Percentiles rank a stretch among this genome's conserved stretches.
Evolutionary conservation across 2,329 filamentous ascomycete genomes (phyloP).

Genomic region (Trichocomaceae sp.): DNA sequence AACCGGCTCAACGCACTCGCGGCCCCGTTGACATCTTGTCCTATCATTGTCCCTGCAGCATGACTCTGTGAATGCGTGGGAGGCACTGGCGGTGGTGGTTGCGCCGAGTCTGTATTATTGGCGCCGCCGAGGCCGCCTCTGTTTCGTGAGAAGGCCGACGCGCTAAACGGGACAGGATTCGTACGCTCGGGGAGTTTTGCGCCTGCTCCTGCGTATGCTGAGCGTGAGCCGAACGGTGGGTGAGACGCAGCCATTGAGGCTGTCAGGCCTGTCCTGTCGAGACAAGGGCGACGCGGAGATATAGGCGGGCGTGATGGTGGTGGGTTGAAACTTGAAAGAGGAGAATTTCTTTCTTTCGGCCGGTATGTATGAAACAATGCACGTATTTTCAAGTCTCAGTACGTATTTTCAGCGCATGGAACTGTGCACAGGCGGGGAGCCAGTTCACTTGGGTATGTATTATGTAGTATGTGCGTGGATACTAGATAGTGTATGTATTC

Average conservation of each 20-base stretch:
- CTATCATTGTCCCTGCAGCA: constrained; percentile 12
- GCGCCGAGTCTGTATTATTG: constrained; percentile 14
- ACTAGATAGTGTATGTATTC: too few relatives aligned
- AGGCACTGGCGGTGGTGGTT: constrained; percentile 26
- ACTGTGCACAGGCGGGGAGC: not conserved
- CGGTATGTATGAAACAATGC: not conserved
- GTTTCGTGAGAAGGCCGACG: constrained; percentile 38
- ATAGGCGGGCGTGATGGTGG: not conserved
- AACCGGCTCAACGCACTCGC: constrained; percentile 49
- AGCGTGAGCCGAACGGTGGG: constrained; percentile 50
- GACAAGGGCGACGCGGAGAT: not conserved
- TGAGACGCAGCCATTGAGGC: constrained; percentile 46
- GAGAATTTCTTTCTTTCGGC: not conserved
- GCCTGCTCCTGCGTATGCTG: constrained; percentile 43
- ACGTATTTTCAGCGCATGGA: not conserved
- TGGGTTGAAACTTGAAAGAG: not conserved
- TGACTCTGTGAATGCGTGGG: constrained; percentile 37
- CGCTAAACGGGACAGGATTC: constrained; percentile 37
- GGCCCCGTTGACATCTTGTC: constrained; percentile 36
- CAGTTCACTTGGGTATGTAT: not conserved
- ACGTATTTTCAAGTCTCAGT: not conserved
- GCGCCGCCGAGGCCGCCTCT: constrained; percentile 26
- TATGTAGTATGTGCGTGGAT: too few relatives aligned
- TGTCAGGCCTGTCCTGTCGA: not conserved
- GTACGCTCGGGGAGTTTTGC: constrained; percentile 48